These are phyloP conservation scores for Apiospora marii DNA, from an alignment of 2,329 filamentous ascomycete species.

Conservation along the genomic window DNA sequence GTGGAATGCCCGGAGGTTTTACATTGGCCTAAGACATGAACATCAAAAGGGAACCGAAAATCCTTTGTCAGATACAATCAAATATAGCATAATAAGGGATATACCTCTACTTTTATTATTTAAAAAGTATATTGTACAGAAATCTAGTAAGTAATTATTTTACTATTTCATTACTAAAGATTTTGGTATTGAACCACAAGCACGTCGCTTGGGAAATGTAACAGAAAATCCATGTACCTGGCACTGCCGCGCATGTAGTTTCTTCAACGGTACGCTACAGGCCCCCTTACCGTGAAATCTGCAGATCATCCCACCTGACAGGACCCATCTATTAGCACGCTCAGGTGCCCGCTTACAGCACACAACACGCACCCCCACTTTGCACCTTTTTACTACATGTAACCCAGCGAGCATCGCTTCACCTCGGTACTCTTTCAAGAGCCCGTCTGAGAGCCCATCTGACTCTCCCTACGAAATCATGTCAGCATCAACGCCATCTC, in stretches of 20 bases:
- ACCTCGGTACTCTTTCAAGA: background rate
- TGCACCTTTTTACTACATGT: background rate
- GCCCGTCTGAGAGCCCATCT: background rate
- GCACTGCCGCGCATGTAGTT: background rate
- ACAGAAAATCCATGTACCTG: no score
- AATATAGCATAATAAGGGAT: no score
- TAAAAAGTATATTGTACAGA: no score
- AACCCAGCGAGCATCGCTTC: background rate
- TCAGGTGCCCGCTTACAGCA: no score
- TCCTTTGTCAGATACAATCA: background rate
- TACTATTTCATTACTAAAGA: no score
- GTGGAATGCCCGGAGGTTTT: background rate
- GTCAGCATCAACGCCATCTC: constrained; percentile 7
- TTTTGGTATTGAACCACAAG: no score
- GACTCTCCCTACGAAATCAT: background rate
- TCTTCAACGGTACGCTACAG: background rate
- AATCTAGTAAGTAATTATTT: background rate
- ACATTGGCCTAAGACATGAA: background rate
- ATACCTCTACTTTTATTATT: no score
- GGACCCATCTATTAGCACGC: no score
- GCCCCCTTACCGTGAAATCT: background rate
- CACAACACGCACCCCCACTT: background rate
- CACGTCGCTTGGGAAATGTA: no score
- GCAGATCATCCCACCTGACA: background rate
- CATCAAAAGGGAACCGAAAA: background rate